These are phyloP conservation scores for Metschnikowia continentalis DNA, from an alignment of 805 yeast species.

Conservation along the genomic window DNA sequence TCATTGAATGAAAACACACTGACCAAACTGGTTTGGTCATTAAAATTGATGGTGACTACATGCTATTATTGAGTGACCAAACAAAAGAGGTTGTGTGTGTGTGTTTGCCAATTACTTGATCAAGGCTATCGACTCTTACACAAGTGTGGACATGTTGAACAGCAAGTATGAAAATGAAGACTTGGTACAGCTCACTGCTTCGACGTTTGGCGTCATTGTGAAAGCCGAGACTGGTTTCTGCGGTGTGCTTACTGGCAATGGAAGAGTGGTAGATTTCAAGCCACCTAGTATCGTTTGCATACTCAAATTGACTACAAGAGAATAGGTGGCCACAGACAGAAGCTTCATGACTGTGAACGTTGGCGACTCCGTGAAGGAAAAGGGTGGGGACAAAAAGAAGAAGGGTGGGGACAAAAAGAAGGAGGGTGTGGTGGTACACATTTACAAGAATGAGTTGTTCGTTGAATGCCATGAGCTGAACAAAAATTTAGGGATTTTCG, in stretches of 20 bases:
- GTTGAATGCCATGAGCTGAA: conserved; percentile 68
- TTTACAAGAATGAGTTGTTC: conserved; percentile 75
- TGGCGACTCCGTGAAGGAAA: conserved; percentile 90
- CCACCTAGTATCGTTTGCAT: conserved; percentile 83
- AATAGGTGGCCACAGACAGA: conserved; percentile 83
- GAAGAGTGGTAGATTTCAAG: conserved; percentile 51
- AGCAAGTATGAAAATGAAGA: conserved; percentile 86
- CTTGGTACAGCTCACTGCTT: conserved; percentile 81
- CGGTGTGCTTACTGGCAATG: conserved; percentile 76
- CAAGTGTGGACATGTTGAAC: conserved; percentile 50
- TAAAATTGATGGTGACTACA: conserved; percentile 62
- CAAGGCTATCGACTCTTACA: conserved; percentile 80
- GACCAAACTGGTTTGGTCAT: conserved; percentile 47
- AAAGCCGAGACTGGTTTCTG: conserved; percentile 86
- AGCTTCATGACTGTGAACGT: conserved; percentile 79
- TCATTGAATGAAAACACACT: conserved; percentile 82
- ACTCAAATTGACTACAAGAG: conserved; percentile 57
- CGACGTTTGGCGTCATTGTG: conserved; percentile 82
- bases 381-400: conserved; percentile 68
- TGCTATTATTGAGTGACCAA: conserved; percentile 84
- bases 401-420: conserved; percentile 84
- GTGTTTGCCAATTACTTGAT: conserved; percentile 49
- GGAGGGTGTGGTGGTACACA: conserved; percentile 84
- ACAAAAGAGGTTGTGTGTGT: conserved; percentile 61
- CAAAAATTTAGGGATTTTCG: conserved; percentile 82